Conservation (phyloP, 108 stramenopile species). For the Discostella stelligeroides region DNA sequence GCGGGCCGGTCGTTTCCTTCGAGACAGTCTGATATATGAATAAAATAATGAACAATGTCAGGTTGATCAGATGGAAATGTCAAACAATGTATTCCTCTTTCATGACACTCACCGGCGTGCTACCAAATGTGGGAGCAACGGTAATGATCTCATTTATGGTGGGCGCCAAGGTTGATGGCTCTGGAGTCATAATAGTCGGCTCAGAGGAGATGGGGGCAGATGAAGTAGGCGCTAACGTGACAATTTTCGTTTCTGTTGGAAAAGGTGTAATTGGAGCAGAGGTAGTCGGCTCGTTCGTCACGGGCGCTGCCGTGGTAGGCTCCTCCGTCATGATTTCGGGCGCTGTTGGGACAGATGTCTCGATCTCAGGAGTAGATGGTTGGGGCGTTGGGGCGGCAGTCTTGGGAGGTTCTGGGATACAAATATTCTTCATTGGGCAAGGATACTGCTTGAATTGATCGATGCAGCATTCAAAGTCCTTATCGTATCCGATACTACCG, state of each 20-base stretch:
- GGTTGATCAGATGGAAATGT: neutral
- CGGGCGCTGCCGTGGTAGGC: neutral
- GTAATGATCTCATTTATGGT: neutral
- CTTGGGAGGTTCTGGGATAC: too few relatives aligned
- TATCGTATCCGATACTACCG: too few relatives aligned
- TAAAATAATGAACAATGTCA: neutral
- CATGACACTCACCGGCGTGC: constrained; percentile 1
- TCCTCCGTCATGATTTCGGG: neutral
- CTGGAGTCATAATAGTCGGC: neutral
- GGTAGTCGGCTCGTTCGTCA: neutral
- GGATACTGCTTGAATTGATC: too few relatives aligned
- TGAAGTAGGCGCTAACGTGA: neutral
- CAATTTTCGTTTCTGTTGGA: neutral
- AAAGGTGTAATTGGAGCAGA: neutral
- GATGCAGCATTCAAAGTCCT: too few relatives aligned
- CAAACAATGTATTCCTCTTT: neutral
- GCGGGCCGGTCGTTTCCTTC: constrained; percentile 11
- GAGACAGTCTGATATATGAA: constrained; percentile 1
- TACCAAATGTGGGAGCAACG: constrained; percentile 1
- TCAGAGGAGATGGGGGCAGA: neutral
- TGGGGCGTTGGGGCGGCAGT: too few relatives aligned
- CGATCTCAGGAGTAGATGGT: too few relatives aligned
- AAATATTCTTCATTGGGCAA: too few relatives aligned
- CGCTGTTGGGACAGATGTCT: neutral
- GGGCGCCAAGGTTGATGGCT: neutral